Evolutionary conservation across 2,329 filamentous ascomycete species (phyloP).

Genomic region (Botryotinia calthae): DNA sequence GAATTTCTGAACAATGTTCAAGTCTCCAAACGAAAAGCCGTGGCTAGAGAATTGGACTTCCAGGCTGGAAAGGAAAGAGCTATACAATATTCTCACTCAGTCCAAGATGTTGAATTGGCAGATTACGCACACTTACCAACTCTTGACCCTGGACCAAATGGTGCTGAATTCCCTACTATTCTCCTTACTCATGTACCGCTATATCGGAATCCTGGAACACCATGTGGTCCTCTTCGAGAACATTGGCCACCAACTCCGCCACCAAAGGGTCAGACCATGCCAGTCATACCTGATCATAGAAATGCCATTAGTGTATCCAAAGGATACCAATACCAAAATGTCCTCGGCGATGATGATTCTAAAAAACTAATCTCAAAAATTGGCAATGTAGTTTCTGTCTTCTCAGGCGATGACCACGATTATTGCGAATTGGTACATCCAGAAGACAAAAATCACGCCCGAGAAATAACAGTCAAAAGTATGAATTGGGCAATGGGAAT

Average conservation of each 20-base stretch:
- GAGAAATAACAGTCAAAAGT: slow-evolving; percentile 92
- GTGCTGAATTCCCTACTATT: slow-evolving; percentile 74
- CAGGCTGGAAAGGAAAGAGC: slow-evolving; percentile 59
- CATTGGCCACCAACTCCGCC: slow-evolving; percentile 70
- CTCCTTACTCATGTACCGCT: slow-evolving; percentile 89
- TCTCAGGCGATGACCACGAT: slow-evolving; percentile 96
- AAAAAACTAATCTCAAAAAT: slow-evolving; percentile 71
- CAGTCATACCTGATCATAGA: slow-evolving; percentile 60
- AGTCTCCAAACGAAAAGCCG: slow-evolving; percentile 62
- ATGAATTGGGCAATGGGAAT: slow-evolving; percentile 97
- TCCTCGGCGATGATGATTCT: slow-evolving; percentile 75
- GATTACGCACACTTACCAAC: slow-evolving; percentile 42
- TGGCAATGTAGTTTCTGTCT: slow-evolving; percentile 80
- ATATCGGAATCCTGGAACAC: slow-evolving; percentile 76
- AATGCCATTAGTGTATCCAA: slow-evolving; percentile 74
- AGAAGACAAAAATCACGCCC: slow-evolving; percentile 53
- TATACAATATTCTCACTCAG: slow-evolving; percentile 54
- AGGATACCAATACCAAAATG: slow-evolving; percentile 97
- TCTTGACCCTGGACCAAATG: slow-evolving; percentile 45
- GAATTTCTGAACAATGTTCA: slow-evolving; percentile 72
- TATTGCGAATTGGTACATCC: slow-evolving; percentile 89
- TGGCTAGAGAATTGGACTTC: slow-evolving; percentile 64
- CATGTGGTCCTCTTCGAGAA: slow-evolving; percentile 84
- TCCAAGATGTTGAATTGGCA: slow-evolving; percentile 50
- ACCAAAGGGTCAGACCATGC: slow-evolving; percentile 54